These are phyloP conservation scores for Phialocephala subalpina DNA, from an alignment of 2,329 filamentous ascomycete species.

Conservation along the genomic window DNA sequence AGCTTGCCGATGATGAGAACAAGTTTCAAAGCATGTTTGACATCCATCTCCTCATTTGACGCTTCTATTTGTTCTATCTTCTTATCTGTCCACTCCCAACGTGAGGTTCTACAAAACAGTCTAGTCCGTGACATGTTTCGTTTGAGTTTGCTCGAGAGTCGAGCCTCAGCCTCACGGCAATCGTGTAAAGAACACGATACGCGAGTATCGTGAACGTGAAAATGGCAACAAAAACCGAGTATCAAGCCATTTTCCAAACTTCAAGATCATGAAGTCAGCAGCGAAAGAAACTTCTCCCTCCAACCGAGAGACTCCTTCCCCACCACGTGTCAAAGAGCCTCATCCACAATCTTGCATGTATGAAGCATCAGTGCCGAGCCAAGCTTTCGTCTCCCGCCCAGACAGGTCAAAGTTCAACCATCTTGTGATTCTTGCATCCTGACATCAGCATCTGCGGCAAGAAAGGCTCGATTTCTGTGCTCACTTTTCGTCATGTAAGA, in stretches of 20 bases:
- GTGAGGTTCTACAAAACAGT: background rate
- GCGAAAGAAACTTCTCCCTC: background rate
- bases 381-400: background rate
- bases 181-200: background rate
- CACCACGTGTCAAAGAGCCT: background rate
- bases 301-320: too few relatives aligned
- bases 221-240: background rate
- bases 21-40: conserved; percentile 6
- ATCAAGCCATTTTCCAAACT: background rate
- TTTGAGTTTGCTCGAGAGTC: background rate
- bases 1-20: background rate
- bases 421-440: background rate
- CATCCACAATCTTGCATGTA: too few relatives aligned
- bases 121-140: conserved; percentile 8
- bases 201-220: background rate
- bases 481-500: background rate
- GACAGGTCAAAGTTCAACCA: background rate
- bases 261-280: too few relatives aligned
- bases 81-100: background rate
- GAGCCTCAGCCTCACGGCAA: background rate
- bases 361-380: background rate
- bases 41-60: background rate
- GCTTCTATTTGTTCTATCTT: background rate
- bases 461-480: too few relatives aligned
- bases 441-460: background rate